Base-by-base conservation (phyloP, 106 monocot genomes). In the Platanthera guangdongensis region DNA sequence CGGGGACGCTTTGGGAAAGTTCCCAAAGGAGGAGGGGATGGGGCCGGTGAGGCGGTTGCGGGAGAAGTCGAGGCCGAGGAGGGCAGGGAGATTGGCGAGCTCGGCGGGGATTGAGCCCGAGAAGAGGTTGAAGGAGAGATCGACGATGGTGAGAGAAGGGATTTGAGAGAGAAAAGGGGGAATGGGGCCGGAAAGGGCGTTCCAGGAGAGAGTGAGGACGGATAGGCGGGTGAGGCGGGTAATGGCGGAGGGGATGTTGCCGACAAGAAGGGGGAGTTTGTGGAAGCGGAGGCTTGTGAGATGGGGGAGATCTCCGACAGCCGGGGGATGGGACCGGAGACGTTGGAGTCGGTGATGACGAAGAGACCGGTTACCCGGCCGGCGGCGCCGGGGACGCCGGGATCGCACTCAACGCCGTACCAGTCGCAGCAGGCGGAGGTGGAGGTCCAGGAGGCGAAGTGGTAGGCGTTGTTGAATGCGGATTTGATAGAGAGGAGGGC, bases 381-480 rank as follows among this genome's bases (percentile, higher is more conserved):
- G 45, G 6, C n/a, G 47, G 70, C 83, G 22, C 68, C 79, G 6
- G 70, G 15, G 70, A 72, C 22, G 72, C 76, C 52, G 32, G 78
- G 15, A 52, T 91, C 77, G 75, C 90, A 91, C 10, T 19, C 59
- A 45, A 88, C 67, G 57, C 81, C 88, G 21, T 52, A 28, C 90
- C 90, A 91, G 15, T 72, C 71, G 81, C 90, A 91, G 82, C 90
- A 91, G 55, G 72, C 45, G 21, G 53, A 76, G 57, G 45, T 65
- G 57, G 51, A 13, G 16, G 51, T 76, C 87, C 85, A 85, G 32
- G 83, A 59, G 75, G 76, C 77, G 76, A 88, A 73, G 52, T 50
- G 57, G 54, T 79, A 25, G 15, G 78, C 79, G 74, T 82, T 72
- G 78, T 70, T 52, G 77, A 85, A 77, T 49, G 75, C 80, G 15